Base-by-base conservation (phyloP, 2,329 filamentous ascomycete genomes). In the Fusarium nelsonii region DNA sequence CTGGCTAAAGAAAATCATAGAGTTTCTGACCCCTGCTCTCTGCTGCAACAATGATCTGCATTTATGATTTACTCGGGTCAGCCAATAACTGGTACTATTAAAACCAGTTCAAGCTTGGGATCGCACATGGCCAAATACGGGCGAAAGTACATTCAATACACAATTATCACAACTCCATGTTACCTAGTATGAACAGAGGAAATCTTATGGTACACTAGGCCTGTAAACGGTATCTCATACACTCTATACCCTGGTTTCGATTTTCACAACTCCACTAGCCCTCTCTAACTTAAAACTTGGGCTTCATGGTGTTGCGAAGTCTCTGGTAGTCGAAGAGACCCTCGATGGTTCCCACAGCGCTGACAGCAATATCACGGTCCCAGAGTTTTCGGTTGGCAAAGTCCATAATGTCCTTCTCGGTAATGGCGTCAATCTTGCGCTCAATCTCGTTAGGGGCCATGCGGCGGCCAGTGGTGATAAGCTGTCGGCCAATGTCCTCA, bases 401-500 rank as follows among this genome's bases (percentile, higher is more conserved):
- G 77, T 92, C 90, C 92, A 97, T 97, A 71, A 99, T 93, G 77
- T 98, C 93, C 87, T 97, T 97, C 83, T 94, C 94, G 71, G 93
- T 93, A 79, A 99, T 95, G 75, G 84, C 87, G 78, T 94, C 91
- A 75, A 99, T 93, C 73, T 91, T 89, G 76, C 93, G 90, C 89
- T 99, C 96, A 72, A 99, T 95, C 87, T 99, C 96, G 81, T 92
- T 91, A 64, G 96, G 93, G 79, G 85, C 90, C 89, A 97, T 91
- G 73, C 95, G 91, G 77, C 94, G 92, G 79, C 96, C 96, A 62
- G 96, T 98, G 78, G 94, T 98, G 85, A 99, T 90, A 83, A 99
- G 94, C 85, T 99, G 96, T 82, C 96, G 93, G 78, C 96, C 96
- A 81, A 99, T 97, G 81, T 99, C 96, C 87, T 99, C 96, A 66